Conservation (phyloP, 108 stramenopile species). For the Licmophora abbreviata region DNA sequence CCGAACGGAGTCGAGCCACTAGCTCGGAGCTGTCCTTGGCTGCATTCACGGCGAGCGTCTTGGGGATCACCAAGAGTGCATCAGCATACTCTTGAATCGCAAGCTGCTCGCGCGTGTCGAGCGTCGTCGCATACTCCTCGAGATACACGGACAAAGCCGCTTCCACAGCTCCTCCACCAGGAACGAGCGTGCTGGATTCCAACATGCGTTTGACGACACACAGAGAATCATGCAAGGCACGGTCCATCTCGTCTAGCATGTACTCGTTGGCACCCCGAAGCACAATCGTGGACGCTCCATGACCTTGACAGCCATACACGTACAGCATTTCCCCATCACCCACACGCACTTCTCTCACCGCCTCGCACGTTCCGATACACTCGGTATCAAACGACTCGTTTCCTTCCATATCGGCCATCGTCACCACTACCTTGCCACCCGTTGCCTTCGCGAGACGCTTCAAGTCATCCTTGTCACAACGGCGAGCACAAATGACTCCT, state of each 20-base stretch:
- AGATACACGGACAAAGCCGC: constrained; percentile 91
- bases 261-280: constrained; percentile 99
- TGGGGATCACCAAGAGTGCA: constrained; percentile 97
- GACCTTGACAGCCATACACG: constrained; percentile 82
- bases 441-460: constrained; percentile 98
- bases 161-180: constrained; percentile 98
- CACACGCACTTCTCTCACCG: constrained; percentile 90
- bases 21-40: constrained; percentile 98
- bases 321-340: constrained; percentile 99
- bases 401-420: constrained; percentile 99
- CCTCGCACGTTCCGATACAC: constrained; percentile 81
- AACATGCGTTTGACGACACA: constrained; percentile 98
- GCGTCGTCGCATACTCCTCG: constrained; percentile 88
- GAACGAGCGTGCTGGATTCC: constrained; percentile 93
- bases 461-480: constrained; percentile 94
- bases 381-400: constrained; percentile 93
- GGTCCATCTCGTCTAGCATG: constrained; percentile 99
- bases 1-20: constrained; percentile 87
- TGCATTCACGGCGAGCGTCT: constrained; percentile 96
- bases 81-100: constrained; percentile 98
- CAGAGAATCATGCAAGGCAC: constrained; percentile 95
- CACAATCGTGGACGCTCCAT: constrained; percentile 91
- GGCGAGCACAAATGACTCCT: constrained; percentile 89
- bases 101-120: constrained; percentile 95
- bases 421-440: constrained; percentile 90